Evolutionary conservation across 257 asterid genomes (phyloP).

Genomic region (Galeopsis tetrahit): DNA sequence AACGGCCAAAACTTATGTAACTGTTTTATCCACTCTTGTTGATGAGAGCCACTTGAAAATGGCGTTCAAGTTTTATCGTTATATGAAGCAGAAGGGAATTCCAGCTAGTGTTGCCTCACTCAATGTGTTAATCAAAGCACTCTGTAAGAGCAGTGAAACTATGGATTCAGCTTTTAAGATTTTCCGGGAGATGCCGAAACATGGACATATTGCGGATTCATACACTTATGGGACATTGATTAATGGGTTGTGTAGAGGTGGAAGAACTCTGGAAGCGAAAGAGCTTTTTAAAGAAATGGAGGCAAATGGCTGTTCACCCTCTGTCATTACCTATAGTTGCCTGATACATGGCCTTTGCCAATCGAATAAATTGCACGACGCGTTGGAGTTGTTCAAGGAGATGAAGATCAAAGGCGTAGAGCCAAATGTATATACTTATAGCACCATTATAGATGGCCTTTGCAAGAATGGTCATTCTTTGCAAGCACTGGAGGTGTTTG

Average conservation of each 20-base stretch:
- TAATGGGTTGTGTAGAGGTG: slow-evolving; percentile 74
- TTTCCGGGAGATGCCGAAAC: slow-evolving; percentile 82
- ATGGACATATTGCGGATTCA: slow-evolving; percentile 74
- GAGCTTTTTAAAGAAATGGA: slow-evolving; percentile 87
- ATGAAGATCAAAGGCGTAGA: slow-evolving; percentile 74
- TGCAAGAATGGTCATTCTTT: slow-evolving; percentile 83
- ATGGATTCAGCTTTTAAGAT: slow-evolving; percentile 72
- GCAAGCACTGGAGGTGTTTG: slow-evolving; percentile 65
- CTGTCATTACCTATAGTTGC: slow-evolving; percentile 71
- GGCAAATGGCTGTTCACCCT: slow-evolving; percentile 70
- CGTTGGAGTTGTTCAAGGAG: slow-evolving; percentile 64
- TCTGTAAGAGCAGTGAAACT: slow-evolving; percentile 72
- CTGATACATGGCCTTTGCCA: slow-evolving; percentile 78
- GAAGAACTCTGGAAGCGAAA: slow-evolving; percentile 73
- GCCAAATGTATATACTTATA: slow-evolving; percentile 88
- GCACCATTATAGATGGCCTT: slow-evolving; percentile 84
- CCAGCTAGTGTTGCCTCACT: slow-evolving; percentile 71
- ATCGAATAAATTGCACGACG: slow-evolving; percentile 61
- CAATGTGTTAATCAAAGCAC: slow-evolving; percentile 80
- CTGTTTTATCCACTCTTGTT: slow-evolving; percentile 79
- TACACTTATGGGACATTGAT: slow-evolving; percentile 91
- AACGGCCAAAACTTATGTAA: slow-evolving; percentile 66
- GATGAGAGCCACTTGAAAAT: slow-evolving; percentile 77
- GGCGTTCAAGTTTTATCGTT: slow-evolving; percentile 78
- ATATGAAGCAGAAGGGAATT: slow-evolving; percentile 71